Evolutionary conservation across 805 yeast genomes (phyloP), one percentile per base, ranked within the genome.

Genomic region (Sugiyamaella mastotermitis): DNA sequence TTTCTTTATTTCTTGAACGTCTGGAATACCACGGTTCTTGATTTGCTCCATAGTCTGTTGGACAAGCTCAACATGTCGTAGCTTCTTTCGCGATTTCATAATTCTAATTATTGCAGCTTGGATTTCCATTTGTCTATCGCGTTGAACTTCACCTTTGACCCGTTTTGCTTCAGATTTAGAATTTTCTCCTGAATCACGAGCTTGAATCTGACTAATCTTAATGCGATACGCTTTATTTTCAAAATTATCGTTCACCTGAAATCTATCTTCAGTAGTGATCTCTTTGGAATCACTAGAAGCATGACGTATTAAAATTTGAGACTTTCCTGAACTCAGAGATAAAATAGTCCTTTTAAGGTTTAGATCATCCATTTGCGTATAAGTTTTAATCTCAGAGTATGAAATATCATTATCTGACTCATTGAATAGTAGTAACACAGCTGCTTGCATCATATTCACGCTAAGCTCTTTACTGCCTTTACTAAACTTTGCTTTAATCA

Each of bases 91-190:
- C 8, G 56, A 39, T 46, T 58, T 58, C 60, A 58, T 54, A 29
- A 58, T 47, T 3, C 63, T 47, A n/a, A 53, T 43, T 8, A 58
- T 45, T 1, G 57, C 51, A 7, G 62, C 63, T 38, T 55, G 61
- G 20, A 56, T 49, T 41, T 59, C 63, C 47, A 46, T 50, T 26
- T 46, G 50, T 5, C 63, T 50, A 33, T 59, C 63, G 1, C 54
- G 48, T 13, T 32, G 35, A 15, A 57, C 55, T 32, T 48, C 47
- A 18, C 48, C 50, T 24, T 41, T 51, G 8, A 44, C 43, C 23
- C 42, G 38, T 31, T 46, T 43, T 33, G 42, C 35, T 41, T 47
- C 52, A 14, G 31, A 20, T 38, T 19, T 18, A 24, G 32, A 37
- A 5, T 25, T 33, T 25, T 35, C 23, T 18, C 10, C 32, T 16